Conservation (phyloP, 2,329 filamentous ascomycete genomes). For the Colletotrichum godetiae region DNA sequence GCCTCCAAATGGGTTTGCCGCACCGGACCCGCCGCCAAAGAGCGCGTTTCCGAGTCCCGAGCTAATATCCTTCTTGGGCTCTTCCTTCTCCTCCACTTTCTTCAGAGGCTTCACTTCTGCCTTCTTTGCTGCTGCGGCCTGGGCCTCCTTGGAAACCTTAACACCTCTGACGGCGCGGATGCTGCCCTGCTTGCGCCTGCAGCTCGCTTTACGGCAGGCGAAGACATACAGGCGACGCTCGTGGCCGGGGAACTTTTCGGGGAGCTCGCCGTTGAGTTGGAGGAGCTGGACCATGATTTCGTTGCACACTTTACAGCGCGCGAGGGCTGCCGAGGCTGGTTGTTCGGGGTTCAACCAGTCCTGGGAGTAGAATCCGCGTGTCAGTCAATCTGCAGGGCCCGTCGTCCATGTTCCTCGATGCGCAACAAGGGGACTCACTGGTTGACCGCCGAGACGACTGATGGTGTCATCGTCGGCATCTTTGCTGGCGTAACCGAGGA, state of each 20-base stretch:
- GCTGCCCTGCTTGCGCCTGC: conserved; percentile 84
- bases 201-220: conserved; percentile 80
- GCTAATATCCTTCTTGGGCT: conserved; percentile 46
- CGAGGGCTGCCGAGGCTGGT: conserved; percentile 80
- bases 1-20: conserved; percentile 71
- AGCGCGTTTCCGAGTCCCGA: conserved; percentile 72
- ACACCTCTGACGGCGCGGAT: conserved; percentile 80
- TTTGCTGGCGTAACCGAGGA: conserved; percentile 88
- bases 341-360: conserved; percentile 83
- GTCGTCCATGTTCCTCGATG: conserved; percentile 7
- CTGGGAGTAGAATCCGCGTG: conserved; percentile 55
- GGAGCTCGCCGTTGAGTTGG: conserved; percentile 91
- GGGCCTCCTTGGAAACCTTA: conserved; percentile 61
- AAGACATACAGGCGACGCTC: conserved; percentile 91
- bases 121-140: conserved; percentile 39
- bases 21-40: conserved; percentile 63
- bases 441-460: conserved; percentile 87
- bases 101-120: conserved; percentile 47
- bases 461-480: conserved; percentile 84
- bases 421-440: conserved; percentile 68
- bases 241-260: conserved; percentile 86
- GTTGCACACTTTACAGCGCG: conserved; percentile 89
- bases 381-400: conserved; percentile 12
- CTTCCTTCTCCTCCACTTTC: conserved; percentile 47
- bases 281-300: conserved; percentile 85